Percentiles rank a stretch among this genome's conserved stretches.
These are phyloP conservation scores for Colletotrichum destructivum DNA, from an alignment of 2,329 filamentous ascomycete species.

Conservation along the genomic window DNA sequence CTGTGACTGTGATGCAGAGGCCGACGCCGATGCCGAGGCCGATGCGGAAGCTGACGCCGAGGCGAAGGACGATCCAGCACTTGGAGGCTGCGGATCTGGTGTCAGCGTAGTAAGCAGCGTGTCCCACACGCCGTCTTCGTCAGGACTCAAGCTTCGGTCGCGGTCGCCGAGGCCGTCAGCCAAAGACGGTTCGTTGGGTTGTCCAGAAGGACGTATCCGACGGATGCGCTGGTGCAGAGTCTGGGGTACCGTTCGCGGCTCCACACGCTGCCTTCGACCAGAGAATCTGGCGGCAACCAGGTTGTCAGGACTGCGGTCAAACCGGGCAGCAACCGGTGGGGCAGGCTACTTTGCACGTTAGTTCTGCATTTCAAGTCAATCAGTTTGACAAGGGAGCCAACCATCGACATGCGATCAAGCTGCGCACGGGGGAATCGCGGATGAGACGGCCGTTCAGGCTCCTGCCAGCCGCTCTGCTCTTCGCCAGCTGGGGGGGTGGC, in stretches of 20 bases:
- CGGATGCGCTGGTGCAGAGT: slow-evolving; percentile 6
- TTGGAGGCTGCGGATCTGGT: slow-evolving; percentile 85
- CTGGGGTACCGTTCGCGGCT: neutral
- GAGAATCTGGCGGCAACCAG: slow-evolving; percentile 18
- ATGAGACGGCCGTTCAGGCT: slow-evolving; percentile 6
- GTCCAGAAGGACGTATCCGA: slow-evolving; percentile 14
- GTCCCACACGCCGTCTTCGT: slow-evolving; percentile 80
- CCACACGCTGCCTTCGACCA: slow-evolving; percentile 3
- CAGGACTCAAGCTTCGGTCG: slow-evolving; percentile 84
- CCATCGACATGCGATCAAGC: slow-evolving; percentile 38
- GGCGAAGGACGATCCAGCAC: slow-evolving; percentile 85
- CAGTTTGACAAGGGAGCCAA: neutral
- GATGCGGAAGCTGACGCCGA: slow-evolving; percentile 71
- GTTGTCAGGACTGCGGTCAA: slow-evolving; percentile 43
- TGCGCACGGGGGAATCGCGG: slow-evolving; percentile 28
- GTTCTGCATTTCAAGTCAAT: neutral
- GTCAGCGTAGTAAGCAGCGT: slow-evolving; percentile 85
- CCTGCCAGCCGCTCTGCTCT: slow-evolving; percentile 23
- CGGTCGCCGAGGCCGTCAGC: slow-evolving; percentile 88
- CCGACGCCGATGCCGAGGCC: slow-evolving; percentile 61
- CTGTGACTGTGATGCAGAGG: slow-evolving; percentile 56
- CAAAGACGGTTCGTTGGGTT: slow-evolving; percentile 21
- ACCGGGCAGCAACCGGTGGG: slow-evolving; percentile 42
- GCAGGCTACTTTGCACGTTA: slow-evolving; percentile 32
- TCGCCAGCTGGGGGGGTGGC: slow-evolving; percentile 22